Percentiles rank a stretch among this genome's conserved stretches.
Conservation (phyloP, 495 filamentous ascomycete species). For the Xylaria castorea region DNA sequence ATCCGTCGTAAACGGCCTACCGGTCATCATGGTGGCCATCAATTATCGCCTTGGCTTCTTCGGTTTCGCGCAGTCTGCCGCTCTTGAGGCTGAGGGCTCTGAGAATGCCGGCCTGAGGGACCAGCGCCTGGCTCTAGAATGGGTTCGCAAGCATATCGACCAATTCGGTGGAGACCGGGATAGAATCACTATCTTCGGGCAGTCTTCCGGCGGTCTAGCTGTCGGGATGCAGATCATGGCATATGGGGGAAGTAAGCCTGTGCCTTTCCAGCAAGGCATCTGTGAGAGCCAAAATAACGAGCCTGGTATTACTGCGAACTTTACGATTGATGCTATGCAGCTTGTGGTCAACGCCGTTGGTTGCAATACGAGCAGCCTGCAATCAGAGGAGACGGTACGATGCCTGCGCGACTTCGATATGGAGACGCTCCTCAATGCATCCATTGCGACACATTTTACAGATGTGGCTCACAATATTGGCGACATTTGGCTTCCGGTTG, state of each 20-base stretch:
- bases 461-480: constrained; percentile 39
- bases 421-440: constrained; percentile 52
- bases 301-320: constrained; percentile 38
- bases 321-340: constrained; percentile 36
- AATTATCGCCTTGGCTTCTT: constrained; percentile 54
- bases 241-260: constrained; percentile 45
- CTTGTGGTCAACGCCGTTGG: constrained; percentile 57
- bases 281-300: constrained; percentile 38
- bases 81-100: constrained; percentile 38
- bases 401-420: constrained; percentile 62
- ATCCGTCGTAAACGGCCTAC: constrained; percentile 48
- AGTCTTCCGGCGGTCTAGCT: constrained; percentile 58
- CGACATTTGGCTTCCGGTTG: constrained; percentile 45
- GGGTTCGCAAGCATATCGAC: constrained; percentile 63
- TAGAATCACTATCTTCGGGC: constrained; percentile 62
- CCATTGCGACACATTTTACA: constrained; percentile 24
- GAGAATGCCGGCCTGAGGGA: constrained; percentile 63
- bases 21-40: constrained; percentile 52
- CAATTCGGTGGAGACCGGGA: constrained; percentile 65
- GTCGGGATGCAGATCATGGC: constrained; percentile 52
- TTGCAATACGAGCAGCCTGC: constrained; percentile 49
- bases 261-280: constrained; percentile 46
- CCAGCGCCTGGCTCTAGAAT: constrained; percentile 61
- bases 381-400: constrained; percentile 52
- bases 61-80: constrained; percentile 38